phyloP scores from a whole-genome alignment of 2,329 filamentous ascomycete species.

The Chrysoporthe puriensis region DNA sequence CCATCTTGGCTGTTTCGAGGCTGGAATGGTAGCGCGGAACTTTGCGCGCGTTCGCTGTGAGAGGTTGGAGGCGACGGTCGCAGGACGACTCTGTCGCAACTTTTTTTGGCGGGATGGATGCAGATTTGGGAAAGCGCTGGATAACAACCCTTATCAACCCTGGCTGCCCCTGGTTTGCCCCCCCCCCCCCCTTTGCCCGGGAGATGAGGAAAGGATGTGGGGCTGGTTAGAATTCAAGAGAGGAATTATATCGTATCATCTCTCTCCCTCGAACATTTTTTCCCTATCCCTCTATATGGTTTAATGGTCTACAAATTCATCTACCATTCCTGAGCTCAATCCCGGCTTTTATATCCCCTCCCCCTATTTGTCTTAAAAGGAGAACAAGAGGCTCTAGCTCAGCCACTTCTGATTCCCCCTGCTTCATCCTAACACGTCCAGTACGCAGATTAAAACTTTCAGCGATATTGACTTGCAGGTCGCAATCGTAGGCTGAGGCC shows the following conservation, averaged over 20 bases:
- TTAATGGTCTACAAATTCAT: too few relatives aligned
- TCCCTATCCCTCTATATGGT: too few relatives aligned
- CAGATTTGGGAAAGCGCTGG: neutral
- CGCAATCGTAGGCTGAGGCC: neutral
- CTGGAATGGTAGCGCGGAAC: neutral
- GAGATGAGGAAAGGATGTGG: neutral
- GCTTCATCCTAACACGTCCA: too few relatives aligned
- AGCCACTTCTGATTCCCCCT: too few relatives aligned
- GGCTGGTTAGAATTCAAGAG: neutral
- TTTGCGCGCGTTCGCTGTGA: constrained; percentile 8
- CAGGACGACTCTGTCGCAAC: constrained; percentile 16
- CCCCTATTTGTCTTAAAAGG: too few relatives aligned
- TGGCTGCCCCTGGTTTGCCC: neutral
- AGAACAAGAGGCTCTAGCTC: too few relatives aligned
- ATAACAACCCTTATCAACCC: constrained; percentile 18
- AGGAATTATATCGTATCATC: too few relatives aligned
- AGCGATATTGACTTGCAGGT: neutral
- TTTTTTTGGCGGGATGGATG: constrained; percentile 24
- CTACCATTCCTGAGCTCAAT: too few relatives aligned
- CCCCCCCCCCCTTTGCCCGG: neutral
- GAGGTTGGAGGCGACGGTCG: constrained; percentile 5
- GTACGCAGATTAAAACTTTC: neutral
- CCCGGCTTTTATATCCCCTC: too few relatives aligned
- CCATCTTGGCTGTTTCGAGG: constrained; percentile 46
- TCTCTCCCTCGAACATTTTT: too few relatives aligned